Base-by-base conservation (phyloP, 2,329 filamentous ascomycete genomes). In the Apiospora malaysiana region DNA sequence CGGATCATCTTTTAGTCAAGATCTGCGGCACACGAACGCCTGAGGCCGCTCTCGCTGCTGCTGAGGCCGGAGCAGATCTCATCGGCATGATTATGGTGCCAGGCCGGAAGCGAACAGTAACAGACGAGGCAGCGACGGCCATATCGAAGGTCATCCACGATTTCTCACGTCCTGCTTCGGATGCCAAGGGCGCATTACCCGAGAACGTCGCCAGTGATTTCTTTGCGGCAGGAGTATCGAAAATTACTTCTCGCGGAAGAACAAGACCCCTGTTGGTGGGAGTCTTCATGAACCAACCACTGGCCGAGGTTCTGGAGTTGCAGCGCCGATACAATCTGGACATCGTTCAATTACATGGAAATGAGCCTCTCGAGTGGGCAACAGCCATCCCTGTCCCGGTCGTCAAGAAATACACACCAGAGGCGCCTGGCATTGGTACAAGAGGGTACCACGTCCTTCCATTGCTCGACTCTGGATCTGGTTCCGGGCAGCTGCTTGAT, bases 341-440 rank as follows among this genome's bases (percentile, higher is more conserved):
- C 79, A 84, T 97, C 69, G 93, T 99, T 8, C 96, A 99, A 79
- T 88, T 99, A 2, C 96, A 99, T 78, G 97, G 96, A 10, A 88
- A 92, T 66, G 97, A 99, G 79, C 95, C 96, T 2, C 78, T 98
- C 4, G 96, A 99, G 80, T 99, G 95, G 95, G 92, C 95, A 1
- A 88, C 84, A 65, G 83, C 93, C n/a, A 94, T 99, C 67, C 95
- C 96, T 0, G 94, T 98, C 0, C 96, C 96, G 0, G 95, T 99
- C 6, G 91, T 99, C 74, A 91, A 91, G 74, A 93, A 92, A 68
- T 99, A 98, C 82, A 90, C 91, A 69, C 94, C 94, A 0, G 89
- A 87, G 2, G 90, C 95, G 68, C 83, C 89, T n/a, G 93, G 91
- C 0, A 84, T 97, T 65, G 90, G 90, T 9, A 83, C 87, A 56